A percentile compares a stretch with the other conserved stretches of the same genome.
Evolutionary conservation across 164 flowering plant species (phyloP).

Genomic region (Magnolia changhungtana): DNA sequence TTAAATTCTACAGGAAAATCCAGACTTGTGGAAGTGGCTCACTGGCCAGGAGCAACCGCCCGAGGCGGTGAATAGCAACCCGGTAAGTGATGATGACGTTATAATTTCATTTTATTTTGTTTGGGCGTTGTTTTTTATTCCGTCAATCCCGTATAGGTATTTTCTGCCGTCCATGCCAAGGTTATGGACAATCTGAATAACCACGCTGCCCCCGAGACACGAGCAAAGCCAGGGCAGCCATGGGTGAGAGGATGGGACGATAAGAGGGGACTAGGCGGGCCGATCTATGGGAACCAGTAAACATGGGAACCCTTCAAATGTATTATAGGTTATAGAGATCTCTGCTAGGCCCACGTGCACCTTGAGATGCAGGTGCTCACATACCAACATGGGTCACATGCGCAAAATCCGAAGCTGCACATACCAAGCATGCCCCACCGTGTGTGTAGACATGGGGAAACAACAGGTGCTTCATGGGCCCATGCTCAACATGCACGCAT

Average conservation of each 20-base stretch:
- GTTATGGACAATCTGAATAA: conserved; percentile 61
- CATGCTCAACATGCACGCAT: no score
- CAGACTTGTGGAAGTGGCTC: conserved; percentile 94
- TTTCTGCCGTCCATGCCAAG: conserved; percentile 57
- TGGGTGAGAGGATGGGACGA: conserved; percentile 99
- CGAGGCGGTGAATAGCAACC: conserved; percentile 57
- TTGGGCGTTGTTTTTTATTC: neutral
- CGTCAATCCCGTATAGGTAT: conserved; percentile 43
- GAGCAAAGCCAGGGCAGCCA: conserved; percentile 82
- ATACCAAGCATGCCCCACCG: no score
- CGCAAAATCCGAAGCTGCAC: no score
- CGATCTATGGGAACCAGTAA: conserved; percentile 47
- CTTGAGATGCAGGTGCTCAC: no score
- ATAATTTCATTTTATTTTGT: neutral
- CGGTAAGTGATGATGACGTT: conserved; percentile 41
- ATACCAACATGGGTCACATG: no score
- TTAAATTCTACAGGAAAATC: conserved; percentile 65
- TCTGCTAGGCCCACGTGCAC: neutral
- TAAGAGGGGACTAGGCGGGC: conserved; percentile 66
- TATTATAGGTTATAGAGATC: no score
- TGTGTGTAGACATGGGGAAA: no score
- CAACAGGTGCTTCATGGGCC: no score
- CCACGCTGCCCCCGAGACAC: conserved; percentile 80
- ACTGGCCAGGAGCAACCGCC: conserved; percentile 89
- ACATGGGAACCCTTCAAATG: no score